Percentiles rank a stretch among this genome's conserved stretches.
Evolutionary conservation across 805 yeast genomes (phyloP).

Genomic region (Candida quercuum): DNA sequence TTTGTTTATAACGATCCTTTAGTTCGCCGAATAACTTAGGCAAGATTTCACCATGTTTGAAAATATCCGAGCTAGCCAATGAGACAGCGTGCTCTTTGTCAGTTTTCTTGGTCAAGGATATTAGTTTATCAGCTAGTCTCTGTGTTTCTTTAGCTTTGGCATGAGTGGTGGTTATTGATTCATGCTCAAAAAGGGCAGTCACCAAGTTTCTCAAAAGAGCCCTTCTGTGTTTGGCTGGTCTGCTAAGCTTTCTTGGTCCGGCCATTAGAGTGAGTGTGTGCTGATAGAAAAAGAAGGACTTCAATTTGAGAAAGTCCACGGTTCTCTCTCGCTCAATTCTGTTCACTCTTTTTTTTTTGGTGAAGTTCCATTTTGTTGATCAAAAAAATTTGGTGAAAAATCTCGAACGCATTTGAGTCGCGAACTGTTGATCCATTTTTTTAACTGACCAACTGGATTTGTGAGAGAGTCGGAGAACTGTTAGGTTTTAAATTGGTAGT

Average conservation of each 20-base stretch:
- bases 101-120: slow-evolving; percentile 50
- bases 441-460: too few relatives aligned
- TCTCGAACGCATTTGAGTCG: not conserved
- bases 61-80: slow-evolving; percentile 35
- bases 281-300: not conserved
- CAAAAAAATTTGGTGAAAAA: not conserved
- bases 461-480: too few relatives aligned
- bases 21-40: slow-evolving; percentile 67
- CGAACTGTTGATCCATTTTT: slow-evolving; percentile 1
- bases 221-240: slow-evolving; percentile 22
- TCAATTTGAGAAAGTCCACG: too few relatives aligned
- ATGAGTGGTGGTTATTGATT: slow-evolving; percentile 64
- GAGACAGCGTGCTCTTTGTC: slow-evolving; percentile 24
- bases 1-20: slow-evolving; percentile 52
- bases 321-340: too few relatives aligned
- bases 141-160: slow-evolving; percentile 73
- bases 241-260: slow-evolving; percentile 23
- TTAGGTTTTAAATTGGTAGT: not conserved
- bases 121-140: slow-evolving; percentile 54
- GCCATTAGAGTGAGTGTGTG: slow-evolving; percentile 9
- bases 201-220: slow-evolving; percentile 62
- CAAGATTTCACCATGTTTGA: slow-evolving; percentile 42
- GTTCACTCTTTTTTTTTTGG: too few relatives aligned
- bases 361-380: not conserved
- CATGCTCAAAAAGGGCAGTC: slow-evolving; percentile 63